Evolutionary conservation across 2,329 filamentous ascomycete species (phyloP), one percentile per base, ranked within the genome.

Genomic region (Diaporthe velutina): DNA sequence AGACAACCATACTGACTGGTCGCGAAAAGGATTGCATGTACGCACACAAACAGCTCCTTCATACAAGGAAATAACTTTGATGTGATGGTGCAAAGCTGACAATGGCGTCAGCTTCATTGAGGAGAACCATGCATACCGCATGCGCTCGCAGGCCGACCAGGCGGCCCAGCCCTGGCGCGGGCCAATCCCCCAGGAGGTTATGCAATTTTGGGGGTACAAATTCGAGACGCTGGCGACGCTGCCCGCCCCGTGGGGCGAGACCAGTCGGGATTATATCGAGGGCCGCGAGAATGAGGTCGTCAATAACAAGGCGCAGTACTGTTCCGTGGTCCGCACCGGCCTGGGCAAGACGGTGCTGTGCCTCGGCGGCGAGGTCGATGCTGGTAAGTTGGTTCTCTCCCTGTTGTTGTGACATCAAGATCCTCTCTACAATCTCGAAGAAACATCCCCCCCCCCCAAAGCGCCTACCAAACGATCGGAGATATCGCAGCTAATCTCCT

Each of bases 171-270:
- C 80, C 12, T 80, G 78, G 76, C 77, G 77, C 33, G 81, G 82
- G n/a, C 83, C 82, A 38, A 83, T 85, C 54, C 90, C 94, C 0
- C 92, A 93, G 68, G 93, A 97, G 74, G 87, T 96, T 77, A 98
- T 98, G 95, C 92, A 93, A 67, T 99, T 93, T 81, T 98, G 96
- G 96, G 96, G 96, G 48, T 99, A 99, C 86, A 99, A 99, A 82
- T 99, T 99, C 80, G 97, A 99, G 83, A 94, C 95, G 0, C 84
- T 99, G 2, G 92, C 93, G 9, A 92, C 97, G 2, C 85, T 98
- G 5, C 92, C 94, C 3, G 85, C 88, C 3, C 90, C 93, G 0
- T 98, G 96, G 92, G 92, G 89, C 71, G 90, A 93, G 73, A 93
- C 91, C 0, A 86, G 92, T 0, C 90, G 94, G 73, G 92, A 94